These are phyloP conservation scores for Aureobasidium sp. DNA, from an alignment of 2,329 filamentous ascomycete species.

Conservation along the genomic window DNA sequence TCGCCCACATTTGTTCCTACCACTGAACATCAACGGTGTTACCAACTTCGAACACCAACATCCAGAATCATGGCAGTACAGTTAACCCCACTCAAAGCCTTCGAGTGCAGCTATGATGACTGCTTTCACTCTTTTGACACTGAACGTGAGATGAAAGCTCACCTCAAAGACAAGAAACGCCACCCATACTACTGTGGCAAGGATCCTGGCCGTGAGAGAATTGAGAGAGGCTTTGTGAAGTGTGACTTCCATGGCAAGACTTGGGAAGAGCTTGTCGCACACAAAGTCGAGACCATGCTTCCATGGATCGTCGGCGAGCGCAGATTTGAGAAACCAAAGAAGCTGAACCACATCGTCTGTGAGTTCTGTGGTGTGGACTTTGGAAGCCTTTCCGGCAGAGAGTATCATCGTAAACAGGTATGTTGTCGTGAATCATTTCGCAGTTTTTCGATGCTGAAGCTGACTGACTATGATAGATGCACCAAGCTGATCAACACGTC, in stretches of 20 bases:
- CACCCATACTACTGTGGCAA: conserved; percentile 38
- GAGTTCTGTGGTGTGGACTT: conserved; percentile 50
- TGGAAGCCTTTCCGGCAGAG: conserved; percentile 42
- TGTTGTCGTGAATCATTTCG: conserved; percentile 14
- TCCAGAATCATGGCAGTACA: conserved; percentile 17
- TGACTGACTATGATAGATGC: conserved; percentile 29
- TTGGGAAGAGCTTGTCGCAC: conserved; percentile 24
- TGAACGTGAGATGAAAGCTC: conserved; percentile 38
- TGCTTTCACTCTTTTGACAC: conserved; percentile 41
- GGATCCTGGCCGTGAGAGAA: conserved; percentile 29
- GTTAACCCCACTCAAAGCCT: conserved; percentile 18
- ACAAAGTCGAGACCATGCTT: conserved; percentile 28
- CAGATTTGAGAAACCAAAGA: conserved; percentile 17
- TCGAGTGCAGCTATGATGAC: conserved; percentile 35
- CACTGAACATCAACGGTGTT: neutral
- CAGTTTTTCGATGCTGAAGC: neutral
- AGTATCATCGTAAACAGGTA: conserved; percentile 45
- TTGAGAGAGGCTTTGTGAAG: conserved; percentile 25
- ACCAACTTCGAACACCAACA: neutral
- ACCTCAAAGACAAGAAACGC: conserved; percentile 39
- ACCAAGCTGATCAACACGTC: conserved; percentile 42
- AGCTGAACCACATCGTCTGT: conserved; percentile 41
- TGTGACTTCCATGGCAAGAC: conserved; percentile 31
- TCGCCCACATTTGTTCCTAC: neutral
- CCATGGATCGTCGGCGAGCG: conserved; percentile 15